Base-by-base conservation (phyloP, 2,329 filamentous ascomycete genomes). In the Phaeoacremonium minimum region DNA sequence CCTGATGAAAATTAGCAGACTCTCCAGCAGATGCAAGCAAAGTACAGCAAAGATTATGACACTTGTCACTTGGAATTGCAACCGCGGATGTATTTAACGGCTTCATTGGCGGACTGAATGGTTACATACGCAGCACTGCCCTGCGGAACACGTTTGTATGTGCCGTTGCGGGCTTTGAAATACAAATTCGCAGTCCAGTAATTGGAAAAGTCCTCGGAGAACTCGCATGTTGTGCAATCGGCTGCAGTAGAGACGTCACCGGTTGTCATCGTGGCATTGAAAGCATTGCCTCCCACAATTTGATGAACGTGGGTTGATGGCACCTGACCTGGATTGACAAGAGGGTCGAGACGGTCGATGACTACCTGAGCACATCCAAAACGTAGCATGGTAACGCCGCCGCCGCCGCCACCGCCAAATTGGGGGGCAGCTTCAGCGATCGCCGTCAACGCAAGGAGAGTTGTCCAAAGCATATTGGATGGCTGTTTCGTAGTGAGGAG, bases 71-170 rank as follows among this genome's bases (percentile, higher is more conserved):
- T n/a, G n/a, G n/a, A n/a, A n/a, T n/a, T n/a, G n/a, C n/a, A n/a
- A n/a, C n/a, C n/a, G n/a, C n/a, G n/a, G n/a, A n/a, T n/a, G n/a
- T n/a, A n/a, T n/a, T n/a, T n/a, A n/a, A n/a, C n/a, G n/a, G n/a
- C n/a, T n/a, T n/a, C n/a, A n/a, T n/a, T n/a, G n/a, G n/a, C n/a
- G n/a, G n/a, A n/a, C n/a, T n/a, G n/a, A n/a, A n/a, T n/a, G 2
- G 71, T 53, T 65, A 75, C 39, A 75, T 73, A 43, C 75, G 75
- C 18, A 9, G 8, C 14, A 11, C 9, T 15, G 11, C 12, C 9
- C 29, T 31, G 29, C 8, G 12, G 12, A 8, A 31, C 29, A 9
- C 29, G 12, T 16, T 31, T 31, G 15, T 31, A 31, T 9, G 29
- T 31, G 12, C 29, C 29, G 14, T 31, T 31, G 13, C 29, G 12